A percentile compares a stretch with the other conserved stretches of the same genome.
Evolutionary conservation across 306 rosid genomes (phyloP).

Genomic region (Pyrus bretschneideri): DNA sequence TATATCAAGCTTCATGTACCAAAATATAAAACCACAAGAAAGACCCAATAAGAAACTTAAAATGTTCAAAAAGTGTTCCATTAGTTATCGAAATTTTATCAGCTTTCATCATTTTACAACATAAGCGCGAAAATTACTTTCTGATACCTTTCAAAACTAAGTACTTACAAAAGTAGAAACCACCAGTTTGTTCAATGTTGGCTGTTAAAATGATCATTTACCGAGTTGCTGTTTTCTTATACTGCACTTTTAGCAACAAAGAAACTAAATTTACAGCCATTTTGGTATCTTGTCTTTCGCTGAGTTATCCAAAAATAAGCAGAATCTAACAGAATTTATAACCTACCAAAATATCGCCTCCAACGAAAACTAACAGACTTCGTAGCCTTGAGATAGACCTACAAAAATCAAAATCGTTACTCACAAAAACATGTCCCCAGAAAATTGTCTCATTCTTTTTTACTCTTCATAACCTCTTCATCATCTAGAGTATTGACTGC

Average conservation of each 20-base stretch:
- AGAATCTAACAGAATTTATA: conserved; percentile 40
- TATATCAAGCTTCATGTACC: too few species aligned
- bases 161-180: conserved; percentile 11
- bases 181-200: conserved; percentile 3
- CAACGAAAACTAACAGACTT: conserved; percentile 19
- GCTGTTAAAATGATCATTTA: conserved; percentile 1
- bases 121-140: background rate
- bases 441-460: conserved; percentile 1
- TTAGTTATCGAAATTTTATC: background rate
- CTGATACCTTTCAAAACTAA: conserved; percentile 5
- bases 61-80: background rate
- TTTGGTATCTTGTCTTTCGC: conserved; percentile 33
- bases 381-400: conserved; percentile 20
- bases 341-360: conserved; percentile 40
- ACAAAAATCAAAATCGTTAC: conserved; percentile 17
- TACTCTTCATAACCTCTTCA: conserved; percentile 38
- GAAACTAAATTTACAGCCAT: conserved; percentile 24
- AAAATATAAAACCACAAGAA: background rate
- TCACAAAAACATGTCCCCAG: conserved; percentile 5
- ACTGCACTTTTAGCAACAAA: conserved; percentile 11
- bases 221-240: background rate
- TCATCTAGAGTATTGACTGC: conserved; percentile 67
- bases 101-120: background rate
- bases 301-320: conserved; percentile 35
- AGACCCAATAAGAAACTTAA: background rate